Evolutionary conservation across 371 early-diverging fungal species (phyloP).

Genomic region (Rhizopus delemar): DNA sequence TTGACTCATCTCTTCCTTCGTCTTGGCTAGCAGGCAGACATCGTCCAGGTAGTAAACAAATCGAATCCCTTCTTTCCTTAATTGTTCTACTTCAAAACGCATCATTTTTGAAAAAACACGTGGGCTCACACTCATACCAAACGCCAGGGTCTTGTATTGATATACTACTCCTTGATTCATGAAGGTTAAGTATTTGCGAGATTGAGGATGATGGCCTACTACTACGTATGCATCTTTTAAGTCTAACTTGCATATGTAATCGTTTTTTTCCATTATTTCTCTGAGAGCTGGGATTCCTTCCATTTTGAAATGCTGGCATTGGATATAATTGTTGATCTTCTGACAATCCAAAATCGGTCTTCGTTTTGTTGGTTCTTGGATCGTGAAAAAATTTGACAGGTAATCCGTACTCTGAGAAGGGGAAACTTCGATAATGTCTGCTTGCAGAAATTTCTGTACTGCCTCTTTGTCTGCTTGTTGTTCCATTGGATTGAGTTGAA

Average conservation of each 20-base stretch:
- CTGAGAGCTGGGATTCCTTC: constrained; percentile 11
- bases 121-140: constrained; percentile 18
- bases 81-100: constrained; percentile 1
- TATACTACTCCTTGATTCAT: constrained; percentile 8
- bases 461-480: too few species aligned
- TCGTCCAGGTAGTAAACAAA: constrained; percentile 9
- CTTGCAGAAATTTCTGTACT: too few species aligned
- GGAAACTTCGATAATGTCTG: too few species aligned
- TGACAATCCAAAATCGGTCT: constrained; percentile 5
- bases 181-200: constrained; percentile 9
- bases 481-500: too few species aligned
- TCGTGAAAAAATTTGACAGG: too few species aligned
- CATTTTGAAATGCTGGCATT: constrained; percentile 19
- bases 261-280: constrained; percentile 12
- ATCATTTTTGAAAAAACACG: background rate
- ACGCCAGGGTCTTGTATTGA: constrained; percentile 15
- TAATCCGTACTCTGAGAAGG: too few species aligned
- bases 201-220: constrained; percentile 5
- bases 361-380: too few species aligned
- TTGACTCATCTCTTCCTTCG: background rate
- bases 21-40: background rate
- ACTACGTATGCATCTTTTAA: constrained; percentile 19
- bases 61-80: background rate
- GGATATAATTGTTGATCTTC: background rate
- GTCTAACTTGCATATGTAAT: constrained; percentile 12